A percentile compares a stretch with the other conserved stretches of the same genome.
Evolutionary conservation across 352 stramenopile species (phyloP).

Genomic region (Blastocystis sp.): DNA sequence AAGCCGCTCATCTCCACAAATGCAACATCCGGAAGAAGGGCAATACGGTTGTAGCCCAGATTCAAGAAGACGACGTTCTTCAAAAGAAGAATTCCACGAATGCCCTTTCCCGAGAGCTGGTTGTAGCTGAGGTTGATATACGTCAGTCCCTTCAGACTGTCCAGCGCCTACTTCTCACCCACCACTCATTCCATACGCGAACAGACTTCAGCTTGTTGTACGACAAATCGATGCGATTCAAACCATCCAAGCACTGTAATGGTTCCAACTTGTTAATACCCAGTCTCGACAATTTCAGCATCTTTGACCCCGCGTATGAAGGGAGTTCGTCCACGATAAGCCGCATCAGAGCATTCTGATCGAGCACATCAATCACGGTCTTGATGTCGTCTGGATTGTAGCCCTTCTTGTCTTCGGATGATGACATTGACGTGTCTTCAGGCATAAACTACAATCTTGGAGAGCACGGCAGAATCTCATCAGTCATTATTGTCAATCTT

Average conservation of each 20-base stretch:
- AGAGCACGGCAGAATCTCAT: not conserved
- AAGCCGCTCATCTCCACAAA: conserved; percentile 31
- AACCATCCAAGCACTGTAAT: not conserved
- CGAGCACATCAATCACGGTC: not conserved
- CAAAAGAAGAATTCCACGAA: conserved; percentile 43
- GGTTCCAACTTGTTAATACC: conserved; percentile 4
- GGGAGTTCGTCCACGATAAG: not conserved
- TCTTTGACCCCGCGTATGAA: conserved; percentile 38
- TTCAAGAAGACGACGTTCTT: conserved; percentile 48
- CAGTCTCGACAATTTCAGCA: conserved; percentile 22
- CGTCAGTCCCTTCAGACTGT: not conserved
- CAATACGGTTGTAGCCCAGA: conserved; percentile 49
- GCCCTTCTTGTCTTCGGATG: not conserved
- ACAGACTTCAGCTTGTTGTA: conserved; percentile 42
- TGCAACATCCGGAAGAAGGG: conserved; percentile 25
- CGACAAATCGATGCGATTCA: conserved; percentile 38
- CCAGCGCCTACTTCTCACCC: not conserved
- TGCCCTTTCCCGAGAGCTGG: conserved; percentile 32
- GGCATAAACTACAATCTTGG: not conserved
- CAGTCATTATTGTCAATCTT: not conserved
- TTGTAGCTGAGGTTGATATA: conserved; percentile 39
- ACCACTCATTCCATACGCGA: not conserved
- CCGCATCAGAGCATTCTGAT: not conserved
- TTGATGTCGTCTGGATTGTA: conserved; percentile 36
- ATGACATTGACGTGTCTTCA: not conserved